These are phyloP conservation scores for Fonsecaea pugnacius DNA, from an alignment of 2,329 filamentous ascomycete genomes.

Conservation along the genomic window DNA sequence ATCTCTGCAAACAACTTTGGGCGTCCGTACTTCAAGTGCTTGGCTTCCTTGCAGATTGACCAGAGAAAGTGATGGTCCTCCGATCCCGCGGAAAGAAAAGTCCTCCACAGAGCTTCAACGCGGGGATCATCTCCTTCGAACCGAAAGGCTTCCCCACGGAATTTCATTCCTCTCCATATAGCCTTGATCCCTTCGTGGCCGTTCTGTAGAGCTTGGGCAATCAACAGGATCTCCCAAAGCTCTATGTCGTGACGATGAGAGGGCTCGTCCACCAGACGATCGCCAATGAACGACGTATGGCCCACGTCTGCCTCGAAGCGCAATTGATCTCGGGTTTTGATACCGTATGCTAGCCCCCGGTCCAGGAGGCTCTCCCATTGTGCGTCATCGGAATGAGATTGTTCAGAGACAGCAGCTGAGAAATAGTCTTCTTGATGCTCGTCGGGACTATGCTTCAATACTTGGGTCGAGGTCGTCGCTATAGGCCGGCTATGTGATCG, in stretches of 20 bases:
- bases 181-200: constrained; percentile 48
- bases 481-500: background rate
- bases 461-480: constrained; percentile 5
- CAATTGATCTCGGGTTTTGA: constrained; percentile 41
- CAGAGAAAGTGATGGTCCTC: constrained; percentile 30
- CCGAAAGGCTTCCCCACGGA: constrained; percentile 31
- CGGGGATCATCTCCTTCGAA: constrained; percentile 31
- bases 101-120: constrained; percentile 30
- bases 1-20: constrained; percentile 50
- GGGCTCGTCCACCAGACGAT: constrained; percentile 46
- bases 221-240: constrained; percentile 53
- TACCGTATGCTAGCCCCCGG: constrained; percentile 37
- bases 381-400: background rate
- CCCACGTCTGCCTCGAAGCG: constrained; percentile 51
- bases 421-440: constrained; percentile 2
- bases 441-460: background rate
- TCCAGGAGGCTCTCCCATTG: constrained; percentile 32
- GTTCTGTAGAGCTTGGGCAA: constrained; percentile 49
- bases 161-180: constrained; percentile 44
- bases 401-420: constrained; percentile 5
- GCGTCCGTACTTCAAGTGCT: constrained; percentile 36
- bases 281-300: constrained; percentile 43
- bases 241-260: constrained; percentile 43
- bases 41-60: constrained; percentile 24
- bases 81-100: constrained; percentile 31